Conservation (phyloP, 2,329 filamentous ascomycete genomes). For the Trichoderma sp. region DNA sequence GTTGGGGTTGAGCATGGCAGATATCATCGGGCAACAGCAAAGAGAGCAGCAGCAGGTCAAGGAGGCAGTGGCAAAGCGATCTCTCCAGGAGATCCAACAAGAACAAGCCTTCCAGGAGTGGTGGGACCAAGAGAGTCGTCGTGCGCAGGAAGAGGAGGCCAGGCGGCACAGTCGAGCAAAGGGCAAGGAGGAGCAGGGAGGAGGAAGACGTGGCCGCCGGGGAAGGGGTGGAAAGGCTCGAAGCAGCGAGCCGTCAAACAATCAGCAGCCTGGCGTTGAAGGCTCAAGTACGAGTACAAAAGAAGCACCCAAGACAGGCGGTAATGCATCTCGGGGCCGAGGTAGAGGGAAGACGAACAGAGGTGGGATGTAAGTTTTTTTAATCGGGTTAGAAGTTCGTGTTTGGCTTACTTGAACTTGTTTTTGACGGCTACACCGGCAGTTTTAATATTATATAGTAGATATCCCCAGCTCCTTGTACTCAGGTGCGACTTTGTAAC, state of each 20-base stretch:
- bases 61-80: constrained; percentile 83
- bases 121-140: constrained; percentile 84
- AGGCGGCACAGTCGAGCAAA: constrained; percentile 42
- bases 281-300: constrained; percentile 20
- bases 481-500: neutral
- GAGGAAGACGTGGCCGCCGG: constrained; percentile 31
- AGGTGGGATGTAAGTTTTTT: neutral
- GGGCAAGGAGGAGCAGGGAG: constrained; percentile 35
- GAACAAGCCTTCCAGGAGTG: constrained; percentile 96
- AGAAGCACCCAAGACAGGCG: constrained; percentile 1
- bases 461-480: neutral
- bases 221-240: constrained; percentile 33
- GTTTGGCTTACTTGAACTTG: neutral
- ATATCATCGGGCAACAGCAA: constrained; percentile 86
- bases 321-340: constrained; percentile 19
- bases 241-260: constrained; percentile 15
- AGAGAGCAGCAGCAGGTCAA: constrained; percentile 78
- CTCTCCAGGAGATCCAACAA: constrained; percentile 89
- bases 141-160: constrained; percentile 64
- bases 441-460: neutral
- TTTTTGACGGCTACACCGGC: neutral
- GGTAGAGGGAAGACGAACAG: constrained; percentile 17
- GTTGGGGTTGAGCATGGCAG: constrained; percentile 72
- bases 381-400: neutral
- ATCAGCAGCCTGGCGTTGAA: constrained; percentile 24